Conservation (phyloP, 2,329 filamentous ascomycete genomes). For the Ophiostoma perfectum region DNA sequence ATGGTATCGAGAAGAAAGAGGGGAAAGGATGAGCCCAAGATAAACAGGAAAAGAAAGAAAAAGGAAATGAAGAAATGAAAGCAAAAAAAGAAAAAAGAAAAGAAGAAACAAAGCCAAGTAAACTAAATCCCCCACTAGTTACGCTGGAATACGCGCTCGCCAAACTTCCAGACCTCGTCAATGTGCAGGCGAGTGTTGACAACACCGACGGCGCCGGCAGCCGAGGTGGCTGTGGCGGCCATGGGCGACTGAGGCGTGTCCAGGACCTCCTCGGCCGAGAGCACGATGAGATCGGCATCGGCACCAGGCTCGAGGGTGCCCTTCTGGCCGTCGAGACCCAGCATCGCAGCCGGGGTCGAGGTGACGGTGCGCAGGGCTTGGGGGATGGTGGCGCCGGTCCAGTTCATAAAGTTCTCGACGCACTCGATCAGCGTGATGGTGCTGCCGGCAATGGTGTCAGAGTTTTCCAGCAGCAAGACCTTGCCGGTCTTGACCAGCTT, state of each 20-base stretch:
- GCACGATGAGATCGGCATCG: constrained; percentile 64
- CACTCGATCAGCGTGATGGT: constrained; percentile 73
- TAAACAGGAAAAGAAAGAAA: background rate
- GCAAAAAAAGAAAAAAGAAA: background rate
- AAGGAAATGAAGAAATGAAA: background rate
- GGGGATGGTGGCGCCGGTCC: constrained; percentile 63
- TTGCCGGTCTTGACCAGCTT: constrained; percentile 65
- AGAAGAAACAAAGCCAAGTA: background rate
- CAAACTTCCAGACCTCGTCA: constrained; percentile 80
- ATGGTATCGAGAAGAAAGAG: background rate
- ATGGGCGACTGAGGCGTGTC: constrained; percentile 19
- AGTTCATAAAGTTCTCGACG: constrained; percentile 73
- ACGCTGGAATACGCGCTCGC: constrained; percentile 42
- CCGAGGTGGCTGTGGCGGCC: constrained; percentile 16
- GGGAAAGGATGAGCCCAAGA: background rate
- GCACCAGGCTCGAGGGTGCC: constrained; percentile 59
- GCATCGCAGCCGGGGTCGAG: constrained; percentile 68
- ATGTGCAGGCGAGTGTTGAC: constrained; percentile 48
- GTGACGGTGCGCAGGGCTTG: constrained; percentile 69
- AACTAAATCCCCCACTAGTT: background rate
- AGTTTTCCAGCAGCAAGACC: constrained; percentile 69
- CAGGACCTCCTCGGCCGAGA: constrained; percentile 47
- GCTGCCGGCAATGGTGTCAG: constrained; percentile 70
- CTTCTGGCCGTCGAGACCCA: constrained; percentile 62
- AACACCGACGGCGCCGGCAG: constrained; percentile 13